Percentiles rank a stretch among this genome's conserved stretches.
Evolutionary conservation across 2,329 filamentous ascomycete genomes (phyloP).

Genomic region (Monosporascus sp.): DNA sequence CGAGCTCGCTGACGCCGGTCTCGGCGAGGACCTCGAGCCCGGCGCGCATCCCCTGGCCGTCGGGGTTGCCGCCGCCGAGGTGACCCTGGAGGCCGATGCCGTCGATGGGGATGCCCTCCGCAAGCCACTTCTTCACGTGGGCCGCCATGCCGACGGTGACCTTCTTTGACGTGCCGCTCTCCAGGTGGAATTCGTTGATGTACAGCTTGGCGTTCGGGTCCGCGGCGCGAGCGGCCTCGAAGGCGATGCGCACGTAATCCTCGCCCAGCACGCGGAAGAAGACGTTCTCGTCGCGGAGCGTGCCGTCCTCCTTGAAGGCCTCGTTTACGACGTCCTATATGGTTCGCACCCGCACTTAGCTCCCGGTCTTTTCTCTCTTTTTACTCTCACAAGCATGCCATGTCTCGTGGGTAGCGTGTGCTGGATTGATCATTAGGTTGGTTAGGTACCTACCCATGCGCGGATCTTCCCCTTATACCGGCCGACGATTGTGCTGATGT

Average conservation of each 20-base stretch:
- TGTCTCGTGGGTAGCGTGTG: too few relatives aligned
- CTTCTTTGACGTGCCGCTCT: slow-evolving; percentile 53
- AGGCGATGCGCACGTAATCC: slow-evolving; percentile 63
- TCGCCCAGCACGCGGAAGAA: slow-evolving; percentile 63
- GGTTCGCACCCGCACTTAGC: neutral
- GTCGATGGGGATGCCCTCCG: slow-evolving; percentile 50
- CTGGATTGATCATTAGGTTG: too few relatives aligned
- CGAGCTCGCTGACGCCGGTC: slow-evolving; percentile 41
- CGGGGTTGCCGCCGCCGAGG: slow-evolving; percentile 29
- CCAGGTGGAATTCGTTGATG: slow-evolving; percentile 67
- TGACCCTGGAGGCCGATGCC: slow-evolving; percentile 50
- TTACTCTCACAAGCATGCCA: too few relatives aligned
- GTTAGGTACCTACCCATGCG: slow-evolving; percentile 34
- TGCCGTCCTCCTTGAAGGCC: slow-evolving; percentile 53
- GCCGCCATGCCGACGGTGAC: slow-evolving; percentile 37
- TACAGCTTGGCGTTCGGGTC: slow-evolving; percentile 64
- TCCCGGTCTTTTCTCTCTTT: neutral
- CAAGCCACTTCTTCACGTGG: slow-evolving; percentile 46
- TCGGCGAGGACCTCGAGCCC: slow-evolving; percentile 40
- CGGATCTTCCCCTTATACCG: slow-evolving; percentile 57
- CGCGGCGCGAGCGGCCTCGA: slow-evolving; percentile 57
- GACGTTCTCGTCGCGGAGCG: slow-evolving; percentile 47
- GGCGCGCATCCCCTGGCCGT: slow-evolving; percentile 30
- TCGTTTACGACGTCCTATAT: slow-evolving; percentile 56
- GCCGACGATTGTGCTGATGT: slow-evolving; percentile 49